These are phyloP conservation scores for Spergularia azorica DNA, from an alignment of 179 eudicot species.

Conservation along the genomic window DNA sequence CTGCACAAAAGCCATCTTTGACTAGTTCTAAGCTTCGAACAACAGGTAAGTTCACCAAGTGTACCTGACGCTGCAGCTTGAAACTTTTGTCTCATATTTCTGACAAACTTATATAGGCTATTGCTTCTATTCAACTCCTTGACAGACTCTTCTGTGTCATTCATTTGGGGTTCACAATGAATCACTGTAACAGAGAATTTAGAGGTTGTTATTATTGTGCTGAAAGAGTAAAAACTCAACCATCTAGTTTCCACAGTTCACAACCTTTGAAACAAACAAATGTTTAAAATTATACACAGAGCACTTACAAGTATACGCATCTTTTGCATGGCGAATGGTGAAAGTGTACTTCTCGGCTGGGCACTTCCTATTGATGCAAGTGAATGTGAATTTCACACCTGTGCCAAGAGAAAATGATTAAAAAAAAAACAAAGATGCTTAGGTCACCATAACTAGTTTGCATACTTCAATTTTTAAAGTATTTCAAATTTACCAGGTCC, in stretches of 20 bases:
- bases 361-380: slow-evolving; percentile 51
- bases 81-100: slow-evolving; percentile 78
- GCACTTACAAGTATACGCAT: slow-evolving; percentile 69
- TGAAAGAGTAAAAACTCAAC: neutral
- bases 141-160: slow-evolving; percentile 51
- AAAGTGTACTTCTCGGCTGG: slow-evolving; percentile 22
- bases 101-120: slow-evolving; percentile 76
- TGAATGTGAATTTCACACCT: slow-evolving; percentile 74
- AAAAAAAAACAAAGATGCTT: neutral
- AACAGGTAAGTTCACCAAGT: slow-evolving; percentile 12
- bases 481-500: slow-evolving; percentile 60
- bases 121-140: slow-evolving; percentile 76
- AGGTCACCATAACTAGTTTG: slow-evolving; percentile 1
- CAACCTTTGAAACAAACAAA: neutral
- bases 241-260: no score
- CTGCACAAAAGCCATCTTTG: neutral
- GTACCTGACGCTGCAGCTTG: slow-evolving; percentile 68
- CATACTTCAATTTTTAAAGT: slow-evolving; percentile 9
- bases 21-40: slow-evolving; percentile 6
- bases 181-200: slow-evolving; percentile 53
- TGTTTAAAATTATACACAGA: neutral
- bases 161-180: slow-evolving; percentile 53
- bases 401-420: slow-evolving; percentile 30
- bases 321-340: slow-evolving; percentile 21
- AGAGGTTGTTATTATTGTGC: slow-evolving; percentile 7